phyloP scores from a whole-genome alignment of 129 eudicot species.

The Lonicera japonica region DNA sequence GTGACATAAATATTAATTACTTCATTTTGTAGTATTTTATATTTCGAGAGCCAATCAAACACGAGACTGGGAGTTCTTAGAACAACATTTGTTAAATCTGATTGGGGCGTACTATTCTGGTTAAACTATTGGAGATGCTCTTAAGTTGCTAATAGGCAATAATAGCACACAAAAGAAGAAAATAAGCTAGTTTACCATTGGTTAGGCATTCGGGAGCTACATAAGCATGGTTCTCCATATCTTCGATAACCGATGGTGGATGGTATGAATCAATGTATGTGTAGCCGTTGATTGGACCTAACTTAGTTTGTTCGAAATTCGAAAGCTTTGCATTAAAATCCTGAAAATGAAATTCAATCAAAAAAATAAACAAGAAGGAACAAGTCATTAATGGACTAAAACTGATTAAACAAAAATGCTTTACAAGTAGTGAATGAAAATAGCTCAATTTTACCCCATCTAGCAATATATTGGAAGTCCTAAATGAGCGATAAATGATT shows the following conservation, averaged over 20 bases:
- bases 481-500: constrained; percentile 11
- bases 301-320: constrained; percentile 32
- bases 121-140: neutral
- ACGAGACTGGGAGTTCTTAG: too few relatives aligned
- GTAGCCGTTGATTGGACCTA: constrained; percentile 17
- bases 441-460: constrained; percentile 13
- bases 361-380: neutral
- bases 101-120: too few relatives aligned
- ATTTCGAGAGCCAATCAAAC: too few relatives aligned
- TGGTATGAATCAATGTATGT: constrained; percentile 18
- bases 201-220: constrained; percentile 38
- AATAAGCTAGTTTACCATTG: constrained; percentile 17
- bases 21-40: too few relatives aligned
- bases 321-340: constrained; percentile 32
- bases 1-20: too few relatives aligned
- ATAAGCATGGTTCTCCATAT: constrained; percentile 18
- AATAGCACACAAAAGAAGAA: neutral
- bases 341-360: constrained; percentile 4
- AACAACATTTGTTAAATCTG: too few relatives aligned
- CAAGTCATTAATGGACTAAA: neutral
- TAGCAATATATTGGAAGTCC: constrained; percentile 11
- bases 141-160: neutral
- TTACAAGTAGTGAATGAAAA: neutral
- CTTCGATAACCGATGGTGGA: constrained; percentile 20
- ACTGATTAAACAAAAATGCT: neutral